phyloP scores from a whole-genome alignment of 2,329 filamentous ascomycete species.

The Aspergillus sp. region DNA sequence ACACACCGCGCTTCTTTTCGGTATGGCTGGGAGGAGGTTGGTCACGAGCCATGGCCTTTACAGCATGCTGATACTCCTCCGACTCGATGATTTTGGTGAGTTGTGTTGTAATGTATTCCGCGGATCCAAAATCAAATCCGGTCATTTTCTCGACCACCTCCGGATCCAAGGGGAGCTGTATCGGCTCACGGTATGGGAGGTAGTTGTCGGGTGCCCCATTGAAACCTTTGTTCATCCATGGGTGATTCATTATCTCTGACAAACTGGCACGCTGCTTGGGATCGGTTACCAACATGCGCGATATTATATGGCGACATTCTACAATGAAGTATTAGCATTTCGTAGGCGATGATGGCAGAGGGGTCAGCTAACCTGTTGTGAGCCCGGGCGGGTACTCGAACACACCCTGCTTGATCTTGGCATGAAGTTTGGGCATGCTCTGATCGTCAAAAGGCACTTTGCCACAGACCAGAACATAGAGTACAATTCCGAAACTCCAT shows the following conservation, averaged over 20 bases:
- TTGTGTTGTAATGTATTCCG: slow-evolving; percentile 79
- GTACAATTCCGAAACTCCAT: slow-evolving; percentile 98
- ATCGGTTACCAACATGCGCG: slow-evolving; percentile 93
- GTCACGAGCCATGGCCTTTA: slow-evolving; percentile 71
- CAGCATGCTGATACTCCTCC: slow-evolving; percentile 85
- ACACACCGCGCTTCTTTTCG: slow-evolving; percentile 86
- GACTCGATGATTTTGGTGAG: slow-evolving; percentile 86
- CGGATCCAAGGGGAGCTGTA: slow-evolving; percentile 80
- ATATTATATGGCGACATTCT: slow-evolving; percentile 94
- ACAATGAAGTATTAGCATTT: slow-evolving; percentile 38
- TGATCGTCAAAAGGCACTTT: slow-evolving; percentile 99
- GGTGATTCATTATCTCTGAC: slow-evolving; percentile 88
- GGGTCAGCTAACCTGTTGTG: slow-evolving; percentile 68
- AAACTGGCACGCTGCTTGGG: slow-evolving; percentile 83
- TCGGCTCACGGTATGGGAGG: slow-evolving; percentile 76
- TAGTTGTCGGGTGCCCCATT: slow-evolving; percentile 84
- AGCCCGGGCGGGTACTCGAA: slow-evolving; percentile 96
- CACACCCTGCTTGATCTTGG: slow-evolving; percentile 96
- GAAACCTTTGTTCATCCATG: slow-evolving; percentile 95
- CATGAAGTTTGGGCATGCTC: slow-evolving; percentile 96
- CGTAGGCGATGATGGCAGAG: not conserved
- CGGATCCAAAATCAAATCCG: slow-evolving; percentile 92
- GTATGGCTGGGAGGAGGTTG: slow-evolving; percentile 59
- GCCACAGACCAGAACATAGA: slow-evolving; percentile 95
- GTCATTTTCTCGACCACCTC: slow-evolving; percentile 92